A percentile compares a stretch with the other conserved stretches of the same genome.
These are phyloP conservation scores for Oldenlandia corymbosa DNA, from an alignment of 257 asterid species.

Conservation along the genomic window DNA sequence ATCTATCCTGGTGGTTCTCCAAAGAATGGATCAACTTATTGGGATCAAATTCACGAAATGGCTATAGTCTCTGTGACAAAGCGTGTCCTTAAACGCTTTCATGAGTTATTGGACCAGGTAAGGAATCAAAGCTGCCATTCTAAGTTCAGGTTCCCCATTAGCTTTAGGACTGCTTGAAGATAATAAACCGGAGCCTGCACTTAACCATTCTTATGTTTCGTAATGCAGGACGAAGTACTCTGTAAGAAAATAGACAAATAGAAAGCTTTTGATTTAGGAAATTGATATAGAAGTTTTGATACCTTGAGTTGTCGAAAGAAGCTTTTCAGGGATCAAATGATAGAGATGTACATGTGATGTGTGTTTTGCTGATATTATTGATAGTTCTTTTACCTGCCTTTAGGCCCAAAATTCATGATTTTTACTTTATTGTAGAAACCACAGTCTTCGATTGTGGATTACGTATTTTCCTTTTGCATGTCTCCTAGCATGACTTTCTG, in stretches of 20 bases:
- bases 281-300: not conserved
- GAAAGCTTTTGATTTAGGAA: not conserved
- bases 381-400: too few relatives aligned
- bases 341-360: too few relatives aligned
- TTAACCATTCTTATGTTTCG: too few relatives aligned
- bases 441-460: too few relatives aligned
- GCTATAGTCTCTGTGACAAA: slow-evolving; percentile 69
- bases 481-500: not conserved
- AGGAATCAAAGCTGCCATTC: not conserved
- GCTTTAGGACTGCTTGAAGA: not conserved
- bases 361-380: too few relatives aligned
- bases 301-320: not conserved
- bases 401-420: too few relatives aligned
- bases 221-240: too few relatives aligned
- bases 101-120: slow-evolving; percentile 86
- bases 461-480: too few relatives aligned
- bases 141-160: not conserved
- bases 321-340: too few relatives aligned
- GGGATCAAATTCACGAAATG: slow-evolving; percentile 94
- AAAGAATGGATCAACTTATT: slow-evolving; percentile 74
- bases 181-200: not conserved
- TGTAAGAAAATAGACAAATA: not conserved
- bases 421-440: too few relatives aligned
- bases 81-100: slow-evolving; percentile 71
- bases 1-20: slow-evolving; percentile 91